Percentiles rank a stretch among this genome's conserved stretches.
phyloP scores from a whole-genome alignment of 2,329 filamentous ascomycete species.

The Knufia fluminis region DNA sequence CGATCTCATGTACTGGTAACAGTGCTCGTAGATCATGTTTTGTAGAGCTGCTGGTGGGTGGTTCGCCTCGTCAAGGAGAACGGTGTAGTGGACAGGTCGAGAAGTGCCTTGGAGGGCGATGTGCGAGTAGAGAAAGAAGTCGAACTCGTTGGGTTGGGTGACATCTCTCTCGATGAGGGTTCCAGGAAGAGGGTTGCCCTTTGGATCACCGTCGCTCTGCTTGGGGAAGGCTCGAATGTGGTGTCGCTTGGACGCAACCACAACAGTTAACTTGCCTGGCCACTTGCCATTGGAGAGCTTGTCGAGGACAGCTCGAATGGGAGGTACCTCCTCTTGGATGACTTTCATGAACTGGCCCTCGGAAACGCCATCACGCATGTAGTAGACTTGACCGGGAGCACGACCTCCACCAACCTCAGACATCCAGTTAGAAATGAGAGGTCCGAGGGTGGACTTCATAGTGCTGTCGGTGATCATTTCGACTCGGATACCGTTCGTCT shows the following conservation, averaged over 20 bases:
- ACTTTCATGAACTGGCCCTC: conserved; percentile 79
- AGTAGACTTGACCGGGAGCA: conserved; percentile 67
- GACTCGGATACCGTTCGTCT: conserved; percentile 72
- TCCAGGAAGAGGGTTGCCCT: conserved; percentile 74
- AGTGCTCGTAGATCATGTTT: conserved; percentile 87
- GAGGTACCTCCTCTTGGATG: conserved; percentile 63
- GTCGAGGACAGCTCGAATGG: conserved; percentile 50
- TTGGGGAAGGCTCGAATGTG: conserved; percentile 87
- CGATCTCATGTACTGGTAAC: conserved; percentile 83
- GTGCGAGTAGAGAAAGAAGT: conserved; percentile 68
- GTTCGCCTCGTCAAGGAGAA: conserved; percentile 71
- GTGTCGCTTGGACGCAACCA: conserved; percentile 87
- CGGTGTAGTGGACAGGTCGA: conserved; percentile 83
- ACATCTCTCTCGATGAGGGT: conserved; percentile 80
- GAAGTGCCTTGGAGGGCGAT: conserved; percentile 88
- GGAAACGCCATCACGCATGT: conserved; percentile 85
- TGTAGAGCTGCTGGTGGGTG: conserved; percentile 62
- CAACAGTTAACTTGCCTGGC: conserved; percentile 65
- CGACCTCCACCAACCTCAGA: conserved; percentile 43
- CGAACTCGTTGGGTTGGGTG: conserved; percentile 84
- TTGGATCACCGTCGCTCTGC: conserved; percentile 54
- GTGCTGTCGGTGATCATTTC: conserved; percentile 69
- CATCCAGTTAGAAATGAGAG: conserved; percentile 58
- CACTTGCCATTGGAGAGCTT: conserved; percentile 27
- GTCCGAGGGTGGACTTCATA: conserved; percentile 55